These are phyloP conservation scores for Solanum chilense DNA, from an alignment of 257 asterid genomes.

Conservation along the genomic window DNA sequence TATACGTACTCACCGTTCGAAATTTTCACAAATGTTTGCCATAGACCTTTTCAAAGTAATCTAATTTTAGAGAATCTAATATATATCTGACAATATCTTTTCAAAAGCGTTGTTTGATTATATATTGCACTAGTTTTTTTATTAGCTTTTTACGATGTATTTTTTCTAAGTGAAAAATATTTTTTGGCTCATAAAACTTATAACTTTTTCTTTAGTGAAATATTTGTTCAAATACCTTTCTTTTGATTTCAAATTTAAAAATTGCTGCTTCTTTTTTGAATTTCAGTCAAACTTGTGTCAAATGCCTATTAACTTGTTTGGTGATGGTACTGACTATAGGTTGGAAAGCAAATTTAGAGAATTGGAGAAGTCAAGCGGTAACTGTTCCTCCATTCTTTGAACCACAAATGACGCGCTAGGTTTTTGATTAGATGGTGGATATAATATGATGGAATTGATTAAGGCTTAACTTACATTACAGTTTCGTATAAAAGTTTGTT, in stretches of 20 bases:
- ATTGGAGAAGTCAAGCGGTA: neutral
- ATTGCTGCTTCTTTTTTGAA: neutral
- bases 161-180: neutral
- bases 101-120: neutral
- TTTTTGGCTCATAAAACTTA: neutral
- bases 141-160: neutral
- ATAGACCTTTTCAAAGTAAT: neutral
- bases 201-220: neutral
- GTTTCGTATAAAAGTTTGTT: fast-evolving
- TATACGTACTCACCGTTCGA: fast-evolving
- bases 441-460: neutral
- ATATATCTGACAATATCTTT: neutral
- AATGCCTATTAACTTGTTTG: neutral
- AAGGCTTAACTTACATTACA: neutral
- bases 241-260: neutral
- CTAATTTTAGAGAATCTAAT: neutral
- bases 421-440: neutral
- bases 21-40: neutral
- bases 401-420: neutral
- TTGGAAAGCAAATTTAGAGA: neutral
- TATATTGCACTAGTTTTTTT: neutral
- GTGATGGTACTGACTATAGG: neutral
- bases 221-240: neutral
- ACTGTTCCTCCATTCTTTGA: neutral
- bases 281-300: neutral